These are phyloP conservation scores for Botryosphaeria agaves DNA, from an alignment of 2,329 filamentous ascomycete genomes.

Conservation along the genomic window DNA sequence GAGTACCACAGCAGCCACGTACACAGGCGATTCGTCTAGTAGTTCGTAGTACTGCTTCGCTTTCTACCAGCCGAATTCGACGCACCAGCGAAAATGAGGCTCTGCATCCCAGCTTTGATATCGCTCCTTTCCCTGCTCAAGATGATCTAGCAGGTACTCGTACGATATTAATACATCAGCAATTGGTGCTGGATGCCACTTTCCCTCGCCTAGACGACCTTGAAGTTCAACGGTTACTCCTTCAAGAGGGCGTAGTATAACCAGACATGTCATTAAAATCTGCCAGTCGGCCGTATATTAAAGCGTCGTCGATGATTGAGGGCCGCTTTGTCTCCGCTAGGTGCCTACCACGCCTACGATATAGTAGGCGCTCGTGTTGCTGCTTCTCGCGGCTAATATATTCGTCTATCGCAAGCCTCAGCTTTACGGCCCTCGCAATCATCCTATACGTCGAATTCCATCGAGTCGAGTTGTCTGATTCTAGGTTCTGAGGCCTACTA, in stretches of 20 bases:
- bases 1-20: slow-evolving; percentile 4
- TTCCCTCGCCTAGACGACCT: background rate
- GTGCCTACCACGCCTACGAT: background rate
- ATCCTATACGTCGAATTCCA: background rate
- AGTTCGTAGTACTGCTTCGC: slow-evolving; percentile 2
- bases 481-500: background rate
- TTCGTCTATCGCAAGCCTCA: background rate
- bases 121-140: background rate
- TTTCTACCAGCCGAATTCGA: slow-evolving; percentile 3
- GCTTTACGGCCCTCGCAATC: background rate
- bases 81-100: background rate
- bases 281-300: background rate
- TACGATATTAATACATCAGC: background rate
- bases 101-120: background rate
- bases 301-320: background rate
- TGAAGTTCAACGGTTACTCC: background rate
- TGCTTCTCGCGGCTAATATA: background rate
- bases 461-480: background rate
- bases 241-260: background rate
- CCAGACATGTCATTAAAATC: background rate
- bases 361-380: background rate
- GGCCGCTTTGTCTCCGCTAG: background rate
- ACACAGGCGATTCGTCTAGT: slow-evolving; percentile 3
- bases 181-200: background rate
- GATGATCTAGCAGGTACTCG: background rate